Evolutionary conservation across 495 filamentous ascomycete genomes (phyloP).

Genomic region (Neurospora africana): DNA sequence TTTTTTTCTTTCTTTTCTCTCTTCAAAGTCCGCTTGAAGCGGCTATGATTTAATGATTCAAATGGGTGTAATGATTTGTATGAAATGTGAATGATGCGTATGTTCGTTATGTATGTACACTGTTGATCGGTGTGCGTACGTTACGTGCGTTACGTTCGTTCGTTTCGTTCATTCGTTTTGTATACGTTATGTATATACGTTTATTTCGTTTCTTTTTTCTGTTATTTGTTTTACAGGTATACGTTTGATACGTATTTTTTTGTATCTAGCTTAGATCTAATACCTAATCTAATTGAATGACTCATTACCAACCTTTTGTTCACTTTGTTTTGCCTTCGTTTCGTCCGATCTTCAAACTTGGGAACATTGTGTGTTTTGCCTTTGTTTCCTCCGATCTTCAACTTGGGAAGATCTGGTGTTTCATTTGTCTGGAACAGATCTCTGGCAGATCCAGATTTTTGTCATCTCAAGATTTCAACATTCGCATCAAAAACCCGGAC

Average conservation of each 20-base stretch:
- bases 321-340: not conserved
- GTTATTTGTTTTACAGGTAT: constrained; percentile 1
- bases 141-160: constrained; percentile 3
- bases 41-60: constrained; percentile 4
- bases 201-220: constrained; percentile 2
- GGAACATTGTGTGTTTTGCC: not conserved
- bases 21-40: constrained; percentile 9
- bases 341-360: not conserved
- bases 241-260: not conserved
- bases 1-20: constrained; percentile 3
- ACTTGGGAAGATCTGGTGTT: not conserved
- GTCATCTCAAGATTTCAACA: not conserved
- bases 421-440: not conserved
- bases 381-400: not conserved
- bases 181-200: constrained; percentile 6
- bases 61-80: constrained; percentile 3
- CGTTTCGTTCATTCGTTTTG: not conserved
- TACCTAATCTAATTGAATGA: not conserved
- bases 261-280: not conserved
- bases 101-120: constrained; percentile 5
- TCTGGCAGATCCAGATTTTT: not conserved
- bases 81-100: constrained; percentile 9
- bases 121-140: constrained; percentile 2
- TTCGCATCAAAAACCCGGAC: not conserved
- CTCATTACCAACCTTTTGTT: not conserved